Base-by-base conservation (phyloP, 148 eudicot species). In the Cornus controversa region DNA sequence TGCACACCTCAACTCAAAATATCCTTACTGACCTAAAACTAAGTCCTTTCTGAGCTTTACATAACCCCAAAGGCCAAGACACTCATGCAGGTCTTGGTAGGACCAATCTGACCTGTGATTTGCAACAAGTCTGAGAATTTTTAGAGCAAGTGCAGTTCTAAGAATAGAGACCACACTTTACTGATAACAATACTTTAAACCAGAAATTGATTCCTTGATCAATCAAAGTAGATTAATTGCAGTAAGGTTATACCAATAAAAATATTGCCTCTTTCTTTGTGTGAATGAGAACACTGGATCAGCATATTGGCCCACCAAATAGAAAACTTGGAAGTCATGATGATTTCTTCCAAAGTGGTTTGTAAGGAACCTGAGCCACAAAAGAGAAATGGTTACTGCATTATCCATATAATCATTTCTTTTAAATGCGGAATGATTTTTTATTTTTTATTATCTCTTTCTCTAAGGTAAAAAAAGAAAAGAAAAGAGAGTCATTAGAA, bases 231-330 rank as follows among this genome's bases (percentile, higher is more conserved):
- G 57, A 50, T 50, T 16, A 50, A 50, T 50, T 50, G 57, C 2
- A 11, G 18, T 47, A 29, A 26, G 60, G 24, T 10, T 4, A 8
- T 50, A 47, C 20, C 3, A 10, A 24, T 47, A 13, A 24, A 20
- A 40, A 71, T 23, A 42, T 40, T 23, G 4, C 18, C 28, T 23
- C 29, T 45, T 45, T 15, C 20, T 69, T 47, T 71, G 36, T 50
- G 23, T 25, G 34, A 45, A 25, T 24, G 47, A 26, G 60, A 50
- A 71, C 62, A 26, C 34, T 71, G 47, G 25, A 72, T 50, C 14
- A 4, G 64, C 40, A 50, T 23, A 72, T n/a, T 31, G 77, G 34
- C 57, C 77, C 77, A 65, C 77, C 68, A 74, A 16, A 74, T 40
- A 74, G n/a, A 40, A 28, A 74, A 36, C 11, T 31, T 58, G n/a